Evolutionary conservation across 1,139 yeast genomes (phyloP).

Genomic region (Blastobotrys buckinghamii): DNA sequence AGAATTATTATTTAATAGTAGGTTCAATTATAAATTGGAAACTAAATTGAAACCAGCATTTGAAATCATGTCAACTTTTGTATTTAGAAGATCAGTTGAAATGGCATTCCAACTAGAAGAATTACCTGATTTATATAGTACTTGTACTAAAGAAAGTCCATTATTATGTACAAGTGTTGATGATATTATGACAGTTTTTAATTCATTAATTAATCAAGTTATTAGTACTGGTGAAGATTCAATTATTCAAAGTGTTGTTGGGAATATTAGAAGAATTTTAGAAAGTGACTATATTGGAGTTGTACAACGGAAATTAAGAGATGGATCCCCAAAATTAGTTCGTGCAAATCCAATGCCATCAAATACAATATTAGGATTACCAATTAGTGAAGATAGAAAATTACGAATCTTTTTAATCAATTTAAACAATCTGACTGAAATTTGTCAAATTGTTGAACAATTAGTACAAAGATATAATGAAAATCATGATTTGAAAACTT

Average conservation of each 20-base stretch:
- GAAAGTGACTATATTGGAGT: conserved; percentile 45
- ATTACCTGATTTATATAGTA: conserved; percentile 44
- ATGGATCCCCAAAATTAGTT: conserved; percentile 31
- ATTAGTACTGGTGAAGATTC: conserved; percentile 56
- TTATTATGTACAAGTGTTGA: conserved; percentile 83
- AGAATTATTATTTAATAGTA: conserved; percentile 44
- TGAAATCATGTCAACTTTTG: conserved; percentile 58
- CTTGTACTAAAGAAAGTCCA: conserved; percentile 42
- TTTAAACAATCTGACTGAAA: conserved; percentile 56
- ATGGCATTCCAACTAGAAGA: conserved; percentile 79
- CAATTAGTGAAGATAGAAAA: conserved; percentile 36
- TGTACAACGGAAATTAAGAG: conserved; percentile 47
- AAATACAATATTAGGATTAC: conserved; percentile 20
- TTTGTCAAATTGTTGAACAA: conserved; percentile 49
- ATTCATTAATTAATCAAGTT: conserved; percentile 55
- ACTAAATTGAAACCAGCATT: conserved; percentile 53
- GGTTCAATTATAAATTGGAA: conserved; percentile 54
- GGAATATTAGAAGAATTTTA: conserved; percentile 40
- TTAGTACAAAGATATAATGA: conserved; percentile 47
- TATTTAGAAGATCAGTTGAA: conserved; percentile 72
- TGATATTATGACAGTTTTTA: conserved; percentile 70
- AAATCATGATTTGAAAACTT: conserved; percentile 35
- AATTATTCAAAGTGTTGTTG: conserved; percentile 48
- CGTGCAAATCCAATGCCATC: background rate
- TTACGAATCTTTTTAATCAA: conserved; percentile 47